Conservation (phyloP, 108 stramenopile species). For the Pinguiococcus pyrenoidosus region DNA sequence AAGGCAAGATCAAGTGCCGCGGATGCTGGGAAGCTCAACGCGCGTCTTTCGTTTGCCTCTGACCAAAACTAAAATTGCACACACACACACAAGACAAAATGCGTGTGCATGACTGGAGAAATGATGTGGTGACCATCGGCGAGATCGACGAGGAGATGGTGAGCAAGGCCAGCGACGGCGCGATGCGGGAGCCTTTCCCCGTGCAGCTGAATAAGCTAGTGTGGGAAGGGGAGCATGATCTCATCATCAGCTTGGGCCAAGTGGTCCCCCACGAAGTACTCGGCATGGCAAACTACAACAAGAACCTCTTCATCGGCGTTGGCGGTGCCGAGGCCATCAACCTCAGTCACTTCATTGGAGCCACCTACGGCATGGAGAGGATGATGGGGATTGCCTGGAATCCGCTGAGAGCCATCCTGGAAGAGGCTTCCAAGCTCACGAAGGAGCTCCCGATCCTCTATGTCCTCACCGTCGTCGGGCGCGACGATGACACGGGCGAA, state of each 20-base stretch:
- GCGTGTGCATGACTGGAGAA: conserved; percentile 82
- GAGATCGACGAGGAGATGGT: conserved; percentile 67
- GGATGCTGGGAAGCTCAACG: too few species aligned
- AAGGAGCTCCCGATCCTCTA: conserved; percentile 64
- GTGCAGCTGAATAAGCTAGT: conserved; percentile 80
- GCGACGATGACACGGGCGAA: conserved; percentile 38
- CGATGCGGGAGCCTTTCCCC: conserved; percentile 62
- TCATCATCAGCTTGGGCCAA: conserved; percentile 75
- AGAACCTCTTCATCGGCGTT: conserved; percentile 69
- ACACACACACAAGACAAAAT: too few species aligned
- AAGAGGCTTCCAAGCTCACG: conserved; percentile 59
- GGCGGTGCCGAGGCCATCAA: conserved; percentile 86
- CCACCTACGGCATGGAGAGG: conserved; percentile 88
- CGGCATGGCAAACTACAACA: conserved; percentile 85
- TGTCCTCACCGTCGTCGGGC: conserved; percentile 68
- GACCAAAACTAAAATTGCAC: too few species aligned
- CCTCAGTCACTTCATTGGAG: conserved; percentile 83
- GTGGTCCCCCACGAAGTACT: conserved; percentile 84
- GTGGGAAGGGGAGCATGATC: conserved; percentile 55
- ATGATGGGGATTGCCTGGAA: conserved; percentile 83
- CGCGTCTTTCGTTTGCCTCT: too few species aligned
- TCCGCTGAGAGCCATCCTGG: conserved; percentile 70
- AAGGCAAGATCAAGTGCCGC: too few species aligned
- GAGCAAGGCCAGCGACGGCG: conserved; percentile 42
- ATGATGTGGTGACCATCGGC: conserved; percentile 83